These are phyloP conservation scores for Trebouxia sp. DNA, from an alignment of 139 green algal species.

Conservation along the genomic window DNA sequence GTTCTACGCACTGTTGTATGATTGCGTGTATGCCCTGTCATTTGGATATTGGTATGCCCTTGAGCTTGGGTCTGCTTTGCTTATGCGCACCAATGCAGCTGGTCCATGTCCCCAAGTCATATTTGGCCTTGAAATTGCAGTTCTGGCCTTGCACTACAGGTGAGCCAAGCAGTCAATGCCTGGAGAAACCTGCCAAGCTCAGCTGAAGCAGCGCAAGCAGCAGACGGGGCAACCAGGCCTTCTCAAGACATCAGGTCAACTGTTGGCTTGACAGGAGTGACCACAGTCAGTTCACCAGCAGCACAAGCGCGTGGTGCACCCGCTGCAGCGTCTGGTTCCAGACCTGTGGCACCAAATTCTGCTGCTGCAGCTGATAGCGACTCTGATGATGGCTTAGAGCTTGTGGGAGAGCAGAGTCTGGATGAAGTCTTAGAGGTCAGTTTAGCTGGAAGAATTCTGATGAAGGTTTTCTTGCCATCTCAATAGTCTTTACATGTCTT, in stretches of 20 bases:
- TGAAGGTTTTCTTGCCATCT: no score
- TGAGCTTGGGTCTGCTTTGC: no score
- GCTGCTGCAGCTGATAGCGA: conserved; percentile 32
- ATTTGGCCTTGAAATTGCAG: neutral
- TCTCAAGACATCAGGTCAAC: conserved; percentile 10
- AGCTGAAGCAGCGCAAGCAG: neutral
- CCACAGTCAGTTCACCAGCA: conserved; percentile 14
- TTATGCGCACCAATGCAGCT: no score
- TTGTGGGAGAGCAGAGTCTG: conserved; percentile 42
- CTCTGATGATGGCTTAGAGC: conserved; percentile 41
- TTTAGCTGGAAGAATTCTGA: neutral
- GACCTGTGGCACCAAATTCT: neutral
- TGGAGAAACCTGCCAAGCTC: neutral
- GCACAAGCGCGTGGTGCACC: no score
- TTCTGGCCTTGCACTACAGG: neutral
- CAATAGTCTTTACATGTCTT: no score
- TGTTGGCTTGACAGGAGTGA: conserved; percentile 8
- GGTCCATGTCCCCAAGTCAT: no score
- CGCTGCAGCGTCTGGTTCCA: neutral
- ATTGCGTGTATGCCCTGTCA: no score
- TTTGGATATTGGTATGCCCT: no score
- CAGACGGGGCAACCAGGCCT: neutral
- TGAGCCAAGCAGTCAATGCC: conserved; percentile 16
- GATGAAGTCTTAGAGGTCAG: conserved; percentile 48
- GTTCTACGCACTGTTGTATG: no score